Evolutionary conservation across 208 protist species (phyloP).

Genomic region (Trypanosoma avium): DNA sequence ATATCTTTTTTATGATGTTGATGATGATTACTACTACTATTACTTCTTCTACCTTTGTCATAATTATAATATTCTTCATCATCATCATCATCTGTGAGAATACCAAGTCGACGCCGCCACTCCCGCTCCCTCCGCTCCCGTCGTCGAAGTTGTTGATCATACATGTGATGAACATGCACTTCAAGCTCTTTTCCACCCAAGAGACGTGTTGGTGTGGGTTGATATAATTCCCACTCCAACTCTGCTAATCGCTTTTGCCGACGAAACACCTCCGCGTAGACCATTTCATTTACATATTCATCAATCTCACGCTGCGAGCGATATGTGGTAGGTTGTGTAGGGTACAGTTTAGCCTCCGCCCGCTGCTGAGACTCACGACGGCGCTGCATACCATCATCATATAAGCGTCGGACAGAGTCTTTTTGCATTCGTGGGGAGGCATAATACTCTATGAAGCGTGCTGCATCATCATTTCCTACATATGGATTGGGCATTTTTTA

Average conservation of each 20-base stretch:
- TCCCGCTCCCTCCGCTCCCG: slow-evolving; percentile 37
- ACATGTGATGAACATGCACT: slow-evolving; percentile 63
- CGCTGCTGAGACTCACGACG: slow-evolving; percentile 42
- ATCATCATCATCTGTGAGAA: slow-evolving; percentile 22
- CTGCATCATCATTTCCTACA: slow-evolving; percentile 60
- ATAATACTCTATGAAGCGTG: slow-evolving; percentile 75
- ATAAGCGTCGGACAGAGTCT: slow-evolving; percentile 72
- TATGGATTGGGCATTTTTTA: slow-evolving; percentile 73
- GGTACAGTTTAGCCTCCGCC: slow-evolving; percentile 52
- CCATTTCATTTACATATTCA: slow-evolving; percentile 57
- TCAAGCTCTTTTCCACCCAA: slow-evolving; percentile 35
- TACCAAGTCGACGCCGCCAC: slow-evolving; percentile 39
- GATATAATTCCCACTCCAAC: slow-evolving; percentile 67
- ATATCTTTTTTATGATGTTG: too few relatives aligned
- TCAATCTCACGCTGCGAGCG: slow-evolving; percentile 66
- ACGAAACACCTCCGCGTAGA: slow-evolving; percentile 63
- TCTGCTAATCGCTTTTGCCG: slow-evolving; percentile 62
- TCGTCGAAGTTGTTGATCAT: slow-evolving; percentile 55
- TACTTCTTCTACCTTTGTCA: too few relatives aligned
- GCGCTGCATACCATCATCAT: slow-evolving; percentile 46
- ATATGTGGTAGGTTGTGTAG: slow-evolving; percentile 30
- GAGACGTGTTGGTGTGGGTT: slow-evolving; percentile 26
- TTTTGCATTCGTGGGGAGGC: slow-evolving; percentile 66
- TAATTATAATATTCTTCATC: too few relatives aligned
- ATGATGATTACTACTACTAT: too few relatives aligned